Base-by-base conservation (phyloP, 306 rosid species). In the Luffa acutangula region DNA sequence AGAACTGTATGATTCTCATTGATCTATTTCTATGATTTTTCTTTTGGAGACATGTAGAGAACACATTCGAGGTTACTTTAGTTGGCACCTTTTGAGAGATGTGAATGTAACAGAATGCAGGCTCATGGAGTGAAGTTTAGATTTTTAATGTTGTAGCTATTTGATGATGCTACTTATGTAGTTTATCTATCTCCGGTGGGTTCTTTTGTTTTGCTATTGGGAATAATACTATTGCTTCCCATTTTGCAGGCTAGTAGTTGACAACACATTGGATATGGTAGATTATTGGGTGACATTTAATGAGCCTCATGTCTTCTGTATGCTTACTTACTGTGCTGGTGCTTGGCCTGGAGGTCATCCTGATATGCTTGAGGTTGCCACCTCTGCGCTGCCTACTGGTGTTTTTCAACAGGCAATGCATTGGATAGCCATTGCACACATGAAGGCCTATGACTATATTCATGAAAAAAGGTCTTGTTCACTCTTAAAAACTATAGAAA, bases 291-390 rank as follows among this genome's bases (percentile, higher is more conserved):
- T 95, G 71, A 93, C 93, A 39, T 95, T 95, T 87, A 95, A 95
- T 78, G 98, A 95, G 82, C 98, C 98, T 75, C 97, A 95, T 72
- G 90, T 95, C 84, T 95, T 95, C 85, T 78, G 89, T 58, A 84
- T 91, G 91, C 97, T 91, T 79, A 93, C 97, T 73, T 95, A 93
- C 81, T 91, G 90, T 84, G 97, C 97, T 54, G 99, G 99, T 77
- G 87, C 99, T 82, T 95, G 97, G 97, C 97, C 97, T 62, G 97
- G 97, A 74, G 99, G 99, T 82, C 88, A 95, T 86, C 99, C 99
- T 80, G 97, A 93, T 85, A 90, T 91, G 97, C 91, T 95, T 82
- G 97, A 95, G 87, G 91, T 21, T 80, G 99, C 97, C 39, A 91
- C 94, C 77, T 91, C 97, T 53, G 91, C 97, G 76, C 90, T 95